Base-by-base conservation (phyloP, 2,329 filamentous ascomycete genomes). In the Xylaria polymorpha region DNA sequence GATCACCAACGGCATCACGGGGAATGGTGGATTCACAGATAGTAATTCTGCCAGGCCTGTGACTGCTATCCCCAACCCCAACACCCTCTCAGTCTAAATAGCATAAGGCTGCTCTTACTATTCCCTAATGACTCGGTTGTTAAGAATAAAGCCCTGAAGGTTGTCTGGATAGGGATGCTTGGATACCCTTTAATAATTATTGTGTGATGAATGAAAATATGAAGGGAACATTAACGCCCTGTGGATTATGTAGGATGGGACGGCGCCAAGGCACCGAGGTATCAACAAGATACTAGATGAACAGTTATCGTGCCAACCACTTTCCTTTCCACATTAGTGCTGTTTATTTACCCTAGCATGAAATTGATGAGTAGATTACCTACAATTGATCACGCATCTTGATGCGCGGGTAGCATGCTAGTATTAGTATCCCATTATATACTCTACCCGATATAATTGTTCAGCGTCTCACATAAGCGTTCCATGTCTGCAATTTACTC, bases 21-120 rank as follows among this genome's bases (percentile, higher is more conserved):
- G 3, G 7, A 43, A 43, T 20, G 51, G 56, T 41, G 32, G 48
- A 1, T 8, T 41, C n/a, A 62, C 57, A 14, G 73, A 72, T n/a
- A 67, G 71, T 4, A 56, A 50, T 14, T n/a, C 58, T 14, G 12
- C 39, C 15, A 70, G 66, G 64, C 67, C 69, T 1, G 44, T 57
- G 12, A 56, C 29, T 25, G 22, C 29, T 29, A 29, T 14, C n/a
- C 22, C 55, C 7, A 58, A 35, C 7, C 8, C 59, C 46, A 62
- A 63, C 9, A n/a, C 66, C 4, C 29, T 64, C 22, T 56, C 58
- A 18, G 53, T 58, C 10, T 68, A 68, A 35, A 43, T 8, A 10
- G 14, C n/a, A 1, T 8, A 37, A 44, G 14, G 4, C 37, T 8
- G 5, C 10, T 4, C 25, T 29, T 18, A 5, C 12, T 29, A 35